Conservation (phyloP, 2,329 filamentous ascomycete species). For the Aspergillus tubingensis region DNA sequence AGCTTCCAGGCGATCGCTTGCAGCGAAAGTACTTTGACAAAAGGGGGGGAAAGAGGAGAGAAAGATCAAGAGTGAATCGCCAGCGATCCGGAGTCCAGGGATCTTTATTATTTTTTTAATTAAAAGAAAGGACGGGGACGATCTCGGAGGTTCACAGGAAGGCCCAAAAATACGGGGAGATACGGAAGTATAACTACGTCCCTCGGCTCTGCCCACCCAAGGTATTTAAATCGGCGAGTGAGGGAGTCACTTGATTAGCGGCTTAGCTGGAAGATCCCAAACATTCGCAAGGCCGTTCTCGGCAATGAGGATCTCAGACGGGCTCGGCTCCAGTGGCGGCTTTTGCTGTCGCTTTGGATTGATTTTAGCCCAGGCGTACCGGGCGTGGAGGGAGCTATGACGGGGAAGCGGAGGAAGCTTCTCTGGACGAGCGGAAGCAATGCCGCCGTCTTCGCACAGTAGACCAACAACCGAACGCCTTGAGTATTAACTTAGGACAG, state of each 20-base stretch:
- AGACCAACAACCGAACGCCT: slow-evolving; percentile 4
- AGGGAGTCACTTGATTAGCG: slow-evolving; percentile 8
- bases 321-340: slow-evolving; percentile 28
- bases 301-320: slow-evolving; percentile 24
- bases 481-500: not conserved
- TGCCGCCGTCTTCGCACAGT: slow-evolving; percentile 7
- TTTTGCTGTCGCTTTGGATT: slow-evolving; percentile 16
- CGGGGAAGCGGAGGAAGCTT: slow-evolving; percentile 39
- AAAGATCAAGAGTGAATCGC: slow-evolving; percentile 13
- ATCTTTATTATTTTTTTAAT: slow-evolving; percentile 5
- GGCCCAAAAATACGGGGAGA: slow-evolving; percentile 30
- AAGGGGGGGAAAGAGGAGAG: slow-evolving; percentile 1
- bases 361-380: slow-evolving; percentile 3
- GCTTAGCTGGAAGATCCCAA: slow-evolving; percentile 13
- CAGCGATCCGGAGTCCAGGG: slow-evolving; percentile 1
- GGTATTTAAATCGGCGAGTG: slow-evolving; percentile 18
- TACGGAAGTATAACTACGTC: slow-evolving; percentile 37
- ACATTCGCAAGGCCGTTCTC: slow-evolving; percentile 15
- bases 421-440: slow-evolving; percentile 41
- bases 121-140: slow-evolving; percentile 21
- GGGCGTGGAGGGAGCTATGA: slow-evolving; percentile 31
- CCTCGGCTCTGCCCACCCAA: slow-evolving; percentile 22
- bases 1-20: not conserved
- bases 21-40: slow-evolving; percentile 7
- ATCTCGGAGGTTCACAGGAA: slow-evolving; percentile 28